Conservation (phyloP, 2,329 filamentous ascomycete genomes). For the Tolypocladium ophioglossoides region DNA sequence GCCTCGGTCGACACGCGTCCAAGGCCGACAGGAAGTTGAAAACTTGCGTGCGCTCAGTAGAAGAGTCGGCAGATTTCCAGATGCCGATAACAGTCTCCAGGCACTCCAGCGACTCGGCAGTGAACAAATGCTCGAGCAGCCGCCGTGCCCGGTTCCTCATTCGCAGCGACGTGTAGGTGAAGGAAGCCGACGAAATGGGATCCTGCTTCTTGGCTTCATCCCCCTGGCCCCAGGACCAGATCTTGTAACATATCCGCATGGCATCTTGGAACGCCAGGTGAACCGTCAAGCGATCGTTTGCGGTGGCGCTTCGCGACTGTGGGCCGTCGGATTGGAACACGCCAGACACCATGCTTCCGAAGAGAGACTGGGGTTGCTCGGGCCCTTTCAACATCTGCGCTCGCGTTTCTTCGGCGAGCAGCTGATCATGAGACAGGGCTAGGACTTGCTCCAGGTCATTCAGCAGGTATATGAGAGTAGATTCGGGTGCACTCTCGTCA, state of each 20-base stretch:
- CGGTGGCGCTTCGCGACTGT: slow-evolving; percentile 71
- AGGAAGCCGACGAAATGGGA: slow-evolving; percentile 62
- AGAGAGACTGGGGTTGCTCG: slow-evolving; percentile 77
- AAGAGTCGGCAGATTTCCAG: slow-evolving; percentile 52
- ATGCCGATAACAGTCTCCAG: slow-evolving; percentile 82
- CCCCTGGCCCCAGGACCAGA: slow-evolving; percentile 86
- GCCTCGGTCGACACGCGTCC: slow-evolving; percentile 81
- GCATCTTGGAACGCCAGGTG: slow-evolving; percentile 95
- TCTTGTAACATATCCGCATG: slow-evolving; percentile 80
- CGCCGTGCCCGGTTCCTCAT: slow-evolving; percentile 84
- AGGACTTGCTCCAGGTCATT: slow-evolving; percentile 88
- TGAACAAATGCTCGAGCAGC: slow-evolving; percentile 85
- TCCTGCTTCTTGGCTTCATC: slow-evolving; percentile 51
- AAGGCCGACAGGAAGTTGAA: slow-evolving; percentile 84
- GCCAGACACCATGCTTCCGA: slow-evolving; percentile 88
- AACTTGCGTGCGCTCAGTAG: slow-evolving; percentile 48
- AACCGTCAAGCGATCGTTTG: slow-evolving; percentile 87
- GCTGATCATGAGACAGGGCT: slow-evolving; percentile 73
- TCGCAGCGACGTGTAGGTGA: slow-evolving; percentile 79
- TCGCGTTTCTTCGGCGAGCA: slow-evolving; percentile 65
- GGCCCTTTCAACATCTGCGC: slow-evolving; percentile 62
- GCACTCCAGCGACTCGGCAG: slow-evolving; percentile 85
- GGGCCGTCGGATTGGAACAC: slow-evolving; percentile 73
- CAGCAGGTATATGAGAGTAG: slow-evolving; percentile 73
- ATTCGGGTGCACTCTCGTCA: slow-evolving; percentile 42